Base-by-base conservation (phyloP, 371 early-diverging fungal species). In the Mucor racemosus region DNA sequence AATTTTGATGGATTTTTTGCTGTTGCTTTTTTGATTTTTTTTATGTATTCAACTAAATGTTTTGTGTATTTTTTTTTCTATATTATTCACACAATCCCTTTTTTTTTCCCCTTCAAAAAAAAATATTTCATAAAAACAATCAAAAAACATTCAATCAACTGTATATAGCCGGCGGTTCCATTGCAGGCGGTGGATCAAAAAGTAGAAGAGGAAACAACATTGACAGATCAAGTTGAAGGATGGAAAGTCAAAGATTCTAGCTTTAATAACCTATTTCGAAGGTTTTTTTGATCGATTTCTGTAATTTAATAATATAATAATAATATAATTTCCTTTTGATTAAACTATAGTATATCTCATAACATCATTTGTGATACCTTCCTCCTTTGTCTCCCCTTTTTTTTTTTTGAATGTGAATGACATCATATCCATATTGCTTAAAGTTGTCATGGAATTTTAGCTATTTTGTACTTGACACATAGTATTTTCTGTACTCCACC, bases 221-320 rank as follows among this genome's bases (percentile, higher is more conserved):
- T 67, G 38, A 54, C 73, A 35, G 59, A 68, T 55, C 66, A 66
- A 41, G 63, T 58, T 6, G 73, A 73, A 69, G 63, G 69, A 19
- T 69, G 71, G 71, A 58, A 38, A 40, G 60, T 70, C 36, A 65
- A 58, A 53, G 67, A 71, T 53, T 46, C 66, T 4, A 41, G 76
- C 14, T 55, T 77, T n/a, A 76, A 77, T 67, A 74, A 65, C 41
- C 66, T 77, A 34, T 73, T 81, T 39, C 73, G 76, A 53, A 72
- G 81, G 15, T 77, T 76, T 65, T 74, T 79, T 42, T 78, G 62
- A 73, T 62, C 11, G 21, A 48, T 19, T 7, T 7, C 48, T 54
- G 14, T 54, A 26, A 54, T 33, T 33, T 26, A 21, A 48, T 48
- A 48, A 19, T n/a, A 42, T 42, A 42, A 42, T 42, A 42, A 42